Conservation (phyloP, 2,329 filamentous ascomycete species). For the Aschersonia sp. region DNA sequence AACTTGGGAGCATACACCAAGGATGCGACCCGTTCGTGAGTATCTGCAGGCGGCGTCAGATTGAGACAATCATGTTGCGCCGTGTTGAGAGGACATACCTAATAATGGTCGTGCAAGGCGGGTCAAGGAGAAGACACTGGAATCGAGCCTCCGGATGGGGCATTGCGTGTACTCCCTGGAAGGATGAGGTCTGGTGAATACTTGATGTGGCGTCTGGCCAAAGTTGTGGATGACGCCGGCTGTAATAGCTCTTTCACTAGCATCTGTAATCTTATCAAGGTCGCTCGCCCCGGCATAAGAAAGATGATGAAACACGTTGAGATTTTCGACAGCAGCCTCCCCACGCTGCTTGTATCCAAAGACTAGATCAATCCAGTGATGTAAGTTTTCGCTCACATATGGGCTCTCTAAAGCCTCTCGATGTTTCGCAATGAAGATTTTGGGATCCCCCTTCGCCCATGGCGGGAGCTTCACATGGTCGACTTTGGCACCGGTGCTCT, state of each 20-base stretch:
- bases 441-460: conserved; percentile 92
- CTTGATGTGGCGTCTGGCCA: conserved; percentile 90
- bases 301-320: conserved; percentile 92
- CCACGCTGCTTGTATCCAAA: conserved; percentile 92
- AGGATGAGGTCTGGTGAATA: conserved; percentile 72
- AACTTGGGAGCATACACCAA: conserved; percentile 65
- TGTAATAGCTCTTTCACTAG: conserved; percentile 71
- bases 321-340: conserved; percentile 76
- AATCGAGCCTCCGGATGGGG: conserved; percentile 59
- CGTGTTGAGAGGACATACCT: conserved; percentile 22
- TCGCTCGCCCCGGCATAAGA: conserved; percentile 92
- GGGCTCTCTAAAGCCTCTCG: conserved; percentile 91
- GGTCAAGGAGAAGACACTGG: conserved; percentile 58
- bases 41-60: conserved; percentile 25
- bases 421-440: conserved; percentile 90
- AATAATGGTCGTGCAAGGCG: conserved; percentile 67
- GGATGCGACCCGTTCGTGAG: conserved; percentile 65
- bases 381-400: conserved; percentile 76
- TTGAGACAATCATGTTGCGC: not conserved
- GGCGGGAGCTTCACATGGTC: conserved; percentile 81
- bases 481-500: conserved; percentile 65
- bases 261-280: conserved; percentile 78
- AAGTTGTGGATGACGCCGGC: conserved; percentile 98
- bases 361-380: conserved; percentile 90
- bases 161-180: conserved; percentile 54